Conservation (phyloP, 768 basidiomycete species). For the Boletus edulis region DNA sequence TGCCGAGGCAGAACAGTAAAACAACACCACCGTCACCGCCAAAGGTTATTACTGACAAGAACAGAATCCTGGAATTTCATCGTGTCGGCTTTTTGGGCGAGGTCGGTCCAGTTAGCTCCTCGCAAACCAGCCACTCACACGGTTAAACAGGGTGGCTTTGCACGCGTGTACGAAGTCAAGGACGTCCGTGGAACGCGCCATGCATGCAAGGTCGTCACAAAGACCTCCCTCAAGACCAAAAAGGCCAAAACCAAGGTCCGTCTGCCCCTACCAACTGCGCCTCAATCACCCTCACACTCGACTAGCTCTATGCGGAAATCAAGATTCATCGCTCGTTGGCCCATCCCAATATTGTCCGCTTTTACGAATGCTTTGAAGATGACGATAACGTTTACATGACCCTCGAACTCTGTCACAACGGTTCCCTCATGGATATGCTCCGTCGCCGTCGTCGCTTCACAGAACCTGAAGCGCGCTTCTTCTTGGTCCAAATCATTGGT, state of each 20-base stretch:
- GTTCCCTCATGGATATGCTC: constrained; percentile 89
- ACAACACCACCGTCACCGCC: constrained; percentile 81
- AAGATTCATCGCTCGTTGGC: constrained; percentile 91
- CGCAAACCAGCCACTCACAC: background rate
- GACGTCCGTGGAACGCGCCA: constrained; percentile 60
- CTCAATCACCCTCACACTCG: constrained; percentile 1
- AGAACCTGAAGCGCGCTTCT: constrained; percentile 91
- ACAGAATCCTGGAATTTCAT: constrained; percentile 52
- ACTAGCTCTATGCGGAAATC: constrained; percentile 95
- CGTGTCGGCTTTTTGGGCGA: constrained; percentile 88
- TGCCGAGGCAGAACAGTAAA: constrained; percentile 81
- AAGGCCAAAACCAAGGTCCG: constrained; percentile 95
- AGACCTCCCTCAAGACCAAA: constrained; percentile 87
- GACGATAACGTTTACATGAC: constrained; percentile 96
- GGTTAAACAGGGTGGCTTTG: constrained; percentile 76
- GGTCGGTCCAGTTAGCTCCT: constrained; percentile 38
- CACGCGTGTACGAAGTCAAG: constrained; percentile 93
- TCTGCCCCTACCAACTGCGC: background rate
- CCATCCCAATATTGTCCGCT: constrained; percentile 91
- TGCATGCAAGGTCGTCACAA: constrained; percentile 96
- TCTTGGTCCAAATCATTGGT: constrained; percentile 91
- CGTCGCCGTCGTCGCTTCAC: constrained; percentile 83
- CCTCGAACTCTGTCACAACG: constrained; percentile 87
- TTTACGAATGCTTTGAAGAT: constrained; percentile 95
- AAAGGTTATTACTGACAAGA: constrained; percentile 67